Conservation (phyloP, 2,329 filamentous ascomycete genomes). For the Fusarium pseudocircinatum region DNA sequence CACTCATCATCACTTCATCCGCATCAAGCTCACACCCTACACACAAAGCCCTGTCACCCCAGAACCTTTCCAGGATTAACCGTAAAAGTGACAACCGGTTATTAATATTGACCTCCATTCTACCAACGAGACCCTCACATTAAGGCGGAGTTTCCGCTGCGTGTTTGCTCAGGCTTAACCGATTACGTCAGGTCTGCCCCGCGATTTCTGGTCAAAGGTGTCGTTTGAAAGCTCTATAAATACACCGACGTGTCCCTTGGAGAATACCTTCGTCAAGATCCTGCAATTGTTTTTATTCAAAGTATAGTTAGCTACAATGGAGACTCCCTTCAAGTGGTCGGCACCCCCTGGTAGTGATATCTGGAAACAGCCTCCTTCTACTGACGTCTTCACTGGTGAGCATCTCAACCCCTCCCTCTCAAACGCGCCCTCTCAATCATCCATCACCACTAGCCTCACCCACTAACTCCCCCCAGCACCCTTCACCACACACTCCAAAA, state of each 20-base stretch:
- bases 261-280: background rate
- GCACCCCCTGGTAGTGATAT: constrained; percentile 73
- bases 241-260: background rate
- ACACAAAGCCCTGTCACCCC: background rate
- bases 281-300: background rate
- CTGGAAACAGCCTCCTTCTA: constrained; percentile 79
- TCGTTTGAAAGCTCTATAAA: constrained; percentile 7
- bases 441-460: background rate
- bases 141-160: constrained; percentile 16
- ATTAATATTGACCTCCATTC: background rate
- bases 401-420: background rate
- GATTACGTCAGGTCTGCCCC: constrained; percentile 37
- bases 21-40: background rate
- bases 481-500: constrained; percentile 46
- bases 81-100: background rate
- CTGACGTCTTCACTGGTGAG: constrained; percentile 70
- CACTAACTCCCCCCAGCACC: constrained; percentile 41
- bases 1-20: background rate
- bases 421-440: background rate
- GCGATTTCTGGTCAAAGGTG: constrained; percentile 1
- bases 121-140: background rate
- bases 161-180: background rate
- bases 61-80: background rate
- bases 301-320: constrained; percentile 7
- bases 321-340: constrained; percentile 54